Base-by-base conservation (phyloP, 331 rosid species). In the Quercus lobata region DNA sequence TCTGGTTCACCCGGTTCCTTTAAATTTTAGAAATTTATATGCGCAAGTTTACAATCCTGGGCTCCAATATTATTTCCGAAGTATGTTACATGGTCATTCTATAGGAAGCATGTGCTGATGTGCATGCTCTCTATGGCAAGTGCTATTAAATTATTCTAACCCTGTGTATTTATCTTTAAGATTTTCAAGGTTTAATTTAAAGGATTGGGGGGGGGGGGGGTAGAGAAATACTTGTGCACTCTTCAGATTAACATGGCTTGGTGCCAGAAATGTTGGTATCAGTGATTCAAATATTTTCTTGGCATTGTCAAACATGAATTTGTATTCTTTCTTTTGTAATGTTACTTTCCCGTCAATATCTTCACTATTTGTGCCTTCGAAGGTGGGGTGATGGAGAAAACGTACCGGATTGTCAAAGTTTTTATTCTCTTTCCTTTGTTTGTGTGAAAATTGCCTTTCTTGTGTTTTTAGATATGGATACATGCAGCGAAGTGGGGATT, bases 401-500 rank as follows among this genome's bases (percentile, higher is more conserved):
- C 69, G 79, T 69, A 82, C 86, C 82, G 72, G 83, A 76, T 78
- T 83, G 87, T 71, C 65, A 69, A 80, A 69, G 61, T 76, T 74
- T 76, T 83, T 70, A 81, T 87, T 85, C 83, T 83, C 88, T 86
- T 84, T 84, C 84, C 79, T 86, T 91, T 87, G 84, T 79, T 87
- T 89, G 87, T 84, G 90, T 90, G 92, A 88, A 90, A 88, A 86
- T 89, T 89, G 86, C 92, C 85, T 89, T 83, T 69, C 88, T 89
- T 92, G 86, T 89, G 72, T 86, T 90, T 88, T 84, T 93, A 92
- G 98, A 92, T 92, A 88, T 86, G 99, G 98, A 92, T 90, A 83
- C 87, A 84, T 89, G 99, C 90, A 76, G 99, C 99, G 73, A 89
- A 83, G 95, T 92, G 94, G 98, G 94, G 85, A 87, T 89, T 96